phyloP scores from a whole-genome alignment of 768 basidiomycete species.

The Hericium erinaceus region DNA sequence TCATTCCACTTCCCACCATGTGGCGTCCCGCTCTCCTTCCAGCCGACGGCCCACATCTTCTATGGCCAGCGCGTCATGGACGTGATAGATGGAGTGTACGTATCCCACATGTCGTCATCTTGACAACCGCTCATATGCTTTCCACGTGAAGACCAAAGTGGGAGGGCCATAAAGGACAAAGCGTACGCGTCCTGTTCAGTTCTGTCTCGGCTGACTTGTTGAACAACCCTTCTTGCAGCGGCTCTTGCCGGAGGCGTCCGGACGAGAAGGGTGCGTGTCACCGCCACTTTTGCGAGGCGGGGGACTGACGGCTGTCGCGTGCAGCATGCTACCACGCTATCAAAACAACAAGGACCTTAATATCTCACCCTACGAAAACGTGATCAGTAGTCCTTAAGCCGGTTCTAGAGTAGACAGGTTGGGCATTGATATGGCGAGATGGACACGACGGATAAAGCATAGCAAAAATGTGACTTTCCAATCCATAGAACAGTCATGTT shows the following conservation, averaged over 20 bases:
- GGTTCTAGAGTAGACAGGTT: no score
- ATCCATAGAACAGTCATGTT: no score
- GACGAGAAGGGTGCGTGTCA: not conserved
- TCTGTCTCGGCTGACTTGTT: not conserved
- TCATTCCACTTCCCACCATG: conserved; percentile 20
- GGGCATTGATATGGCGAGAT: no score
- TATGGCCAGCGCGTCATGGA: conserved; percentile 23
- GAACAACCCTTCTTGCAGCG: not conserved
- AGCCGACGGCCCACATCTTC: conserved; percentile 23
- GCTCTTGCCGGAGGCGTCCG: not conserved
- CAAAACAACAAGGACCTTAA: no score
- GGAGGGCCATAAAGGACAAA: conserved; percentile 21
- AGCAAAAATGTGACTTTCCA: no score
- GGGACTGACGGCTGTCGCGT: no score
- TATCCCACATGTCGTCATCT: not conserved
- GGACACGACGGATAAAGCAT: no score
- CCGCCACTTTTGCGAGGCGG: not conserved
- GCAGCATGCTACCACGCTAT: no score
- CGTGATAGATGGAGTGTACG: conserved; percentile 18
- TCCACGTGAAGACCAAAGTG: conserved; percentile 16
- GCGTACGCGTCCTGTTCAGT: conserved; percentile 12
- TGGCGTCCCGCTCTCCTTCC: conserved; percentile 20
- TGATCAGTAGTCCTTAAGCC: no score
- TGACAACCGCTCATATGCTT: not conserved
- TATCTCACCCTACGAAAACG: no score